Conservation (phyloP, 768 basidiomycete genomes). For the Solioccasus polychromus region DNA sequence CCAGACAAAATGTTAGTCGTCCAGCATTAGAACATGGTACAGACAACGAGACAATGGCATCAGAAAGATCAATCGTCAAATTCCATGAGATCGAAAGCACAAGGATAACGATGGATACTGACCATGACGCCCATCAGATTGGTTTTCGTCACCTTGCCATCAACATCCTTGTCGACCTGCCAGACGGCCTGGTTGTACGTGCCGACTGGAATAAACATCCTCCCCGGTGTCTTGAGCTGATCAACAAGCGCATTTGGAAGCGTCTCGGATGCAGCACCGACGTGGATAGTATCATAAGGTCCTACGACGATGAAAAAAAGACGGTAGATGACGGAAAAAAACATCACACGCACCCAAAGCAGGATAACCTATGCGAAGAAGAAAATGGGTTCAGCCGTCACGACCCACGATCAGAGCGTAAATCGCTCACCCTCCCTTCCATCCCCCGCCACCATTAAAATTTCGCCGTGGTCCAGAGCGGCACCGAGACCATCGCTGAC, state of each 20-base stretch:
- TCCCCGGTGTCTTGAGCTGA: constrained; percentile 71
- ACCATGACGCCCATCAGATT: constrained; percentile 83
- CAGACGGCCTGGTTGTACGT: constrained; percentile 55
- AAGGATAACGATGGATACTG: constrained; percentile 24
- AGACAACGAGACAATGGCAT: neutral
- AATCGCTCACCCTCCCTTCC: constrained; percentile 62
- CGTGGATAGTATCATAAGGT: constrained; percentile 85
- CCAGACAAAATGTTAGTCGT: too few species aligned
- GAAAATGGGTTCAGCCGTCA: neutral
- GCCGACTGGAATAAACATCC: constrained; percentile 95
- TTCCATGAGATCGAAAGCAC: constrained; percentile 7
- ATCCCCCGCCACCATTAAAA: constrained; percentile 72
- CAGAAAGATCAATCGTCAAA: constrained; percentile 13
- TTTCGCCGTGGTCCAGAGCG: constrained; percentile 50
- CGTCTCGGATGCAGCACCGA: constrained; percentile 84
- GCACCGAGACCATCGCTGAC: constrained; percentile 57
- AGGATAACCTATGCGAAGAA: constrained; percentile 33
- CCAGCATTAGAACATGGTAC: neutral
- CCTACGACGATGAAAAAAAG: constrained; percentile 32
- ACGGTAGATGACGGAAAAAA: too few species aligned
- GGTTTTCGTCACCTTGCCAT: constrained; percentile 62
- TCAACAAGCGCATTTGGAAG: constrained; percentile 71
- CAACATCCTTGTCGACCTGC: constrained; percentile 74
- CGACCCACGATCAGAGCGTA: neutral
- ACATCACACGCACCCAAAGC: constrained; percentile 28